Evolutionary conservation across 176 grass and related monocot species (phyloP).

Genomic region (Poa pratensis): DNA sequence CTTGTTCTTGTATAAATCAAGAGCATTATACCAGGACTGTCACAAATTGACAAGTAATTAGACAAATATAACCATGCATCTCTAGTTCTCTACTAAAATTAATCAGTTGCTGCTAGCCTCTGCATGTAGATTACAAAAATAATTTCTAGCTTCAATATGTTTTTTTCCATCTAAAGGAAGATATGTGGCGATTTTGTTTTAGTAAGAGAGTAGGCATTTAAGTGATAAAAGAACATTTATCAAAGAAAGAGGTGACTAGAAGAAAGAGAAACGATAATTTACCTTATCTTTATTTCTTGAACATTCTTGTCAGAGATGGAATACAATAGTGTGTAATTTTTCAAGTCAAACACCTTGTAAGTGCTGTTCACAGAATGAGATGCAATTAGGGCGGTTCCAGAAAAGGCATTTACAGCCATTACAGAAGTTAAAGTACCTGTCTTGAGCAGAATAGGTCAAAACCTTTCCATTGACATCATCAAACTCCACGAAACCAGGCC

Average conservation of each 20-base stretch:
- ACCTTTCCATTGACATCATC: conserved; percentile 99
- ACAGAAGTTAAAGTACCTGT: conserved; percentile 66
- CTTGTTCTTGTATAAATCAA: conserved; percentile 81
- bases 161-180: not conserved
- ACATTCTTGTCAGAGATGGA: conserved; percentile 88
- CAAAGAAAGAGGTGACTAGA: not conserved
- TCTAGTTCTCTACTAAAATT: not conserved
- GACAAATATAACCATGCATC: not conserved
- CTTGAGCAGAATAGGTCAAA: conserved; percentile 94
- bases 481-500: conserved; percentile 98
- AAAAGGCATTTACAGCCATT: not conserved
- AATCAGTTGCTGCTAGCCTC: not conserved
- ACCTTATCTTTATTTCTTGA: conserved; percentile 99
- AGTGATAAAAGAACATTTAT: not conserved
- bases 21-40: conserved; percentile 91
- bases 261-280: not conserved
- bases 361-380: conserved; percentile 61
- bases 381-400: conserved; percentile 22
- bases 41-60: conserved; percentile 36
- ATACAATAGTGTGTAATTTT: conserved; percentile 91
- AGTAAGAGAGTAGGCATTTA: not conserved
- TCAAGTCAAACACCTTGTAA: conserved; percentile 99
- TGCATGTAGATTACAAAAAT: not conserved
- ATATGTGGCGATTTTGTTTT: not conserved
- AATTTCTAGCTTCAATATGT: not conserved